A percentile compares a stretch with the other conserved stretches of the same genome.
phyloP scores from a whole-genome alignment of 495 filamentous ascomycete species.

The Podospora pseudopauciseta region DNA sequence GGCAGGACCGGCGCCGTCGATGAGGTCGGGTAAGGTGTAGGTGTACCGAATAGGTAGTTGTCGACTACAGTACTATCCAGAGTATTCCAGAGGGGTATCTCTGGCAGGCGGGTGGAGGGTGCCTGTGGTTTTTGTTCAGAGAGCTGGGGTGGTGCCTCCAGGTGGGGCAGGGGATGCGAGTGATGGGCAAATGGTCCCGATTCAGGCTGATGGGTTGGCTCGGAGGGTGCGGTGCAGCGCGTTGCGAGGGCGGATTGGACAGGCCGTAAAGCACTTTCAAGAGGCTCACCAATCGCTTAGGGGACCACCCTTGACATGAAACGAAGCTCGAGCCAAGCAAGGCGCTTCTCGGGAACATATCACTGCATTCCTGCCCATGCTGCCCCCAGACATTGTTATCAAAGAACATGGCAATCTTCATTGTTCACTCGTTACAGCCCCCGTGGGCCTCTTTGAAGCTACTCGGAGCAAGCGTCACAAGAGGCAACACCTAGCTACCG shows the following conservation, averaged over 20 bases:
- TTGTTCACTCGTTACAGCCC: not conserved
- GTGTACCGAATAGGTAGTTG: not conserved
- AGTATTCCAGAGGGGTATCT: not conserved
- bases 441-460: not conserved
- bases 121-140: not conserved
- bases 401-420: not conserved
- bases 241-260: constrained; percentile 23
- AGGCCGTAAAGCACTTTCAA: constrained; percentile 9
- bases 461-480: not conserved
- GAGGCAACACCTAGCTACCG: not conserved
- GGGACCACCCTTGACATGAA: constrained; percentile 27
- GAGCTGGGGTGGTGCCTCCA: not conserved
- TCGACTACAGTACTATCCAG: not conserved
- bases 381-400: not conserved
- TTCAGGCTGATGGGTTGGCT: constrained; percentile 28
- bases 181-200: constrained; percentile 18
- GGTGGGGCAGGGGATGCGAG: constrained; percentile 1
- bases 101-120: not conserved
- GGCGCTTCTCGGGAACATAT: constrained; percentile 30
- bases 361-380: not conserved
- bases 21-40: not conserved
- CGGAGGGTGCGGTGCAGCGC: constrained; percentile 14
- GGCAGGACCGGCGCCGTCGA: constrained; percentile 13
- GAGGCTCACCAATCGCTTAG: constrained; percentile 29
- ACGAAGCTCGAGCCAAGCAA: constrained; percentile 28